Evolutionary conservation across 768 basidiomycete species (phyloP).

Genomic region (Suillus fuscotomentosus): DNA sequence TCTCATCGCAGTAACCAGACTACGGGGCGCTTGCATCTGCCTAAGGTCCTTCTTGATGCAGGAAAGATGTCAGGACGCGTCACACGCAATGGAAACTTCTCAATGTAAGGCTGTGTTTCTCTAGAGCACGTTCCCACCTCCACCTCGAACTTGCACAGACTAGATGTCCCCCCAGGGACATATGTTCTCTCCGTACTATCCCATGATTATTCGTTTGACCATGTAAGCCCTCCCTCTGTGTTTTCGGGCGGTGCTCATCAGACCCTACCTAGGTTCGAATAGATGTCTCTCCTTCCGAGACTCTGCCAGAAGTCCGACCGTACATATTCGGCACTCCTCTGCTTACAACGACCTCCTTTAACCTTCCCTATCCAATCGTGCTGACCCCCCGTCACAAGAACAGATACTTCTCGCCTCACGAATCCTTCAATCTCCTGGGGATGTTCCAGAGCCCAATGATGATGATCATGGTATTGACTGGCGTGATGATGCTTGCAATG

Average conservation of each 20-base stretch:
- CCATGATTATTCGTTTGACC: conserved; percentile 69
- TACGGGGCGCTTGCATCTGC: conserved; percentile 49
- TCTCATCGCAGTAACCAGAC: conserved; percentile 25
- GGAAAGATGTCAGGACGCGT: conserved; percentile 54
- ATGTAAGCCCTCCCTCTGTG: conserved; percentile 39
- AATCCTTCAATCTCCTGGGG: conserved; percentile 70
- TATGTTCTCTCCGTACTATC: conserved; percentile 68
- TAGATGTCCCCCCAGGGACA: conserved; percentile 63
- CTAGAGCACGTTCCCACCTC: conserved; percentile 5
- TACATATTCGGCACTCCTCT: conserved; percentile 70
- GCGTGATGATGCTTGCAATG: conserved; percentile 64
- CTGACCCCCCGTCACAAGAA: conserved; percentile 55
- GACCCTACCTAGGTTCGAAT: conserved; percentile 55
- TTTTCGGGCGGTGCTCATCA: conserved; percentile 7
- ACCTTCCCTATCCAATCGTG: conserved; percentile 61
- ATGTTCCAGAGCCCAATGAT: conserved; percentile 89
- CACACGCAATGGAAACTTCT: conserved; percentile 57
- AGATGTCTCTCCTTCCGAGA: conserved; percentile 51
- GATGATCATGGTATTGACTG: conserved; percentile 70
- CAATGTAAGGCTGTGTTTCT: conserved; percentile 49
- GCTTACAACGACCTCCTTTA: conserved; percentile 50
- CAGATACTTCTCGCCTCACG: conserved; percentile 63
- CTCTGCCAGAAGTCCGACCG: conserved; percentile 53
- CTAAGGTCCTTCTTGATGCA: conserved; percentile 59
- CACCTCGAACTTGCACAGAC: conserved; percentile 40